Evolutionary conservation across 2,329 filamentous ascomycete species (phyloP), one percentile per base, ranked within the genome.

Genomic region (Laburnicola sp.): DNA sequence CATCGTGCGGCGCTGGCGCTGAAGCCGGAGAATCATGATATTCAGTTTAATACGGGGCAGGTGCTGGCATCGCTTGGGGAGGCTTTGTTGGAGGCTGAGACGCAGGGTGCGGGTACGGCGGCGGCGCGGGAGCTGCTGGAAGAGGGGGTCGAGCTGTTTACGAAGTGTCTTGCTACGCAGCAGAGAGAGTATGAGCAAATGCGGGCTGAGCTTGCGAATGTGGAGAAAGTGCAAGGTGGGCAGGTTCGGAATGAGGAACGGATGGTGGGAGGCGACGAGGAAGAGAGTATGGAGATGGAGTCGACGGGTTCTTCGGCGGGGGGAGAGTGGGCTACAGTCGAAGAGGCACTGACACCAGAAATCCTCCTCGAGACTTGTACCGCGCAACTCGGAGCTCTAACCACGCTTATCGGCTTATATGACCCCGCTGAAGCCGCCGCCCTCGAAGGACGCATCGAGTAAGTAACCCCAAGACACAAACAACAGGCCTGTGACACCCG

Each of bases 1-100:
- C 87, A 89, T 68, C 79, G 80, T 48, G 79, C 81, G 64, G 86
- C 86, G 3, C 71, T 86, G 26, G 70, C 69, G 1, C 68, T 89
- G 27, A 80, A 85, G 22, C 77, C 81, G 42, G 78, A 84, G 35
- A 88, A 88, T 65, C 76, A 85, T 1, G 86, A 91, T 69, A 78
- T 83, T 4, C 74, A 88, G 6, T 91, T 89, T 75, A 91, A 90
- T 65, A 86, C 84, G 4, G 85, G 82, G 1, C 87, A 89, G 69
- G 83, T 88, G 3, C 75, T 89, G 32, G 86, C 83, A 0, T 84
- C 81, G 55, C 75, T 89, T 32, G 85, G 84, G 1, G 87, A 90
- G 72, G 75, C 75, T 2, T 66, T 82, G 6, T 75, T 80, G 0
- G 81, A 84, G 43, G 76, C 78, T n/a, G 78, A 78, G 36, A 77